Evolutionary conservation across 2,329 filamentous ascomycete genomes (phyloP).

Genomic region (Xylariaceae sp.): DNA sequence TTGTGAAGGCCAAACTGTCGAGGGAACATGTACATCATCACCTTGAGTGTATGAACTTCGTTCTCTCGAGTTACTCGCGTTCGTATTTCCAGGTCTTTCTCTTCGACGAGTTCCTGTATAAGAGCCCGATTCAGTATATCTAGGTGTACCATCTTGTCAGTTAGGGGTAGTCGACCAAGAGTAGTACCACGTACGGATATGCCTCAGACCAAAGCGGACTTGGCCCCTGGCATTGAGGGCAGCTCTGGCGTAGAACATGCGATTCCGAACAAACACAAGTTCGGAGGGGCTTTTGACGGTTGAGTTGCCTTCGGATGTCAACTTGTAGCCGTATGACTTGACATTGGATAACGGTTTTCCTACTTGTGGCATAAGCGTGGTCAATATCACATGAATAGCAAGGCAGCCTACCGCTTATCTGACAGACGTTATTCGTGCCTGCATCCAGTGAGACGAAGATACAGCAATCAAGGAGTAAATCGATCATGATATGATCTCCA

Average conservation of each 20-base stretch:
- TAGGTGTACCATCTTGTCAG: conserved; percentile 34
- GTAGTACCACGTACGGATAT: conserved; percentile 63
- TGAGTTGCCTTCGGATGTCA: background rate
- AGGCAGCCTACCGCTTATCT: conserved; percentile 66
- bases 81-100: conserved; percentile 2
- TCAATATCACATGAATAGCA: background rate
- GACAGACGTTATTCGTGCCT: conserved; percentile 63
- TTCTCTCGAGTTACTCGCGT: conserved; percentile 30
- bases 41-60: conserved; percentile 54
- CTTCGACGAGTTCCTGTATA: conserved; percentile 25
- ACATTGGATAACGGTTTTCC: conserved; percentile 48
- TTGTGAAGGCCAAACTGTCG: conserved; percentile 87
- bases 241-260: conserved; percentile 80
- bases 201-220: conserved; percentile 69
- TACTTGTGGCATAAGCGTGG: conserved; percentile 26
- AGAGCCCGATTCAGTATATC: conserved; percentile 74
- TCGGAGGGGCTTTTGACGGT: conserved; percentile 42
- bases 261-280: conserved; percentile 71
- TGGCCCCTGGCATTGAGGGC: conserved; percentile 61
- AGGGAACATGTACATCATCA: conserved; percentile 93
- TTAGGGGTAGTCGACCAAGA: background rate
- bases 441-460: conserved; percentile 62
- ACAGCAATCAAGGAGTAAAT: conserved; percentile 70
- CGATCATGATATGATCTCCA: conserved; percentile 71
- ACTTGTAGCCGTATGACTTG: conserved; percentile 24